Percentiles rank a stretch among this genome's conserved stretches.
Evolutionary conservation across 2,329 filamentous ascomycete species (phyloP).

Genomic region (Fusarium mangiferae): DNA sequence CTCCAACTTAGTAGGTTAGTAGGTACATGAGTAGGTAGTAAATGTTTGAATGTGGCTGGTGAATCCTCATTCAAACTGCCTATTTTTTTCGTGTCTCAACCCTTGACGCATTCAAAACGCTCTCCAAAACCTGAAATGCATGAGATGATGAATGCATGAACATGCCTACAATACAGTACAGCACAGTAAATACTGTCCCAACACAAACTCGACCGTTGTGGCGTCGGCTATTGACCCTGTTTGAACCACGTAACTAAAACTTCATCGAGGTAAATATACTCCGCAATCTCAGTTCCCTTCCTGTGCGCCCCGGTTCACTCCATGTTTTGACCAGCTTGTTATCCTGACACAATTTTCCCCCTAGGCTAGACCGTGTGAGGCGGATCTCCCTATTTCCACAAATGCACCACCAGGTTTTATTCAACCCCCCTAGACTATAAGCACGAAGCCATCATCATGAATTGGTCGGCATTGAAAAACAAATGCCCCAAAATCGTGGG

Average conservation of each 20-base stretch:
- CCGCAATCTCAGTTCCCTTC: constrained; percentile 39
- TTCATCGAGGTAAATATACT: constrained; percentile 37
- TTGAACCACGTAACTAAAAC: constrained; percentile 38
- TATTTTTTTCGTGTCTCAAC: constrained; percentile 2
- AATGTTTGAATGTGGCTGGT: constrained; percentile 10
- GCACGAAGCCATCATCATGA: constrained; percentile 1
- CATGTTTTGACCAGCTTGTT: not conserved
- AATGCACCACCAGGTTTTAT: constrained; percentile 3
- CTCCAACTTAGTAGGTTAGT: constrained; percentile 8
- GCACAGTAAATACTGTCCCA: not conserved
- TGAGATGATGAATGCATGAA: constrained; percentile 3
- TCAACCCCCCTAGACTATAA: not conserved
- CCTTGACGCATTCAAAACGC: constrained; percentile 4
- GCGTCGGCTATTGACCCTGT: constrained; percentile 42
- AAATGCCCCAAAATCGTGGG: constrained; percentile 22
- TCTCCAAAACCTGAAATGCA: constrained; percentile 20
- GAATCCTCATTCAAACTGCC: not conserved
- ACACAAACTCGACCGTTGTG: constrained; percentile 26
- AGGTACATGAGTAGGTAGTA: not conserved
- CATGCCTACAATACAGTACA: not conserved
- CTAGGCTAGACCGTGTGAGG: constrained; percentile 36
- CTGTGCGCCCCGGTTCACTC: constrained; percentile 20
- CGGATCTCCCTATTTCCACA: constrained; percentile 25
- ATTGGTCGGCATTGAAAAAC: not conserved
- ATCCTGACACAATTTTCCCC: not conserved